Evolutionary conservation across 2,329 filamentous ascomycete genomes (phyloP).

Genomic region (Arthrinium puccinioides): DNA sequence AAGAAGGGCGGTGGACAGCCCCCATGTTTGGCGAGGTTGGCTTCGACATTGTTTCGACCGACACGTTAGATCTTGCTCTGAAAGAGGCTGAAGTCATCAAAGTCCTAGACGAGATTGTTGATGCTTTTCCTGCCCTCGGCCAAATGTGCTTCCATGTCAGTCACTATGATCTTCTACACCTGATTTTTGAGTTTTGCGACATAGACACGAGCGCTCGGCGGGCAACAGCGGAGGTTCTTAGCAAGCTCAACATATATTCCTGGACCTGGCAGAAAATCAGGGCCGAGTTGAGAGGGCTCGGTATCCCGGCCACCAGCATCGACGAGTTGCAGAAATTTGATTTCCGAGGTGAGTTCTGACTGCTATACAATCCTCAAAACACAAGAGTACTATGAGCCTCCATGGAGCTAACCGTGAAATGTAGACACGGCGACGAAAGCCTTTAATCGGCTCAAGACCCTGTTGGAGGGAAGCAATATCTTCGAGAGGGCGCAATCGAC

Average conservation of each 20-base stretch:
- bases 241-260: conserved; percentile 76
- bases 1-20: conserved; percentile 74
- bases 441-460: conserved; percentile 48
- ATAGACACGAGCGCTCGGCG: conserved; percentile 63
- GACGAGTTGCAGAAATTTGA: conserved; percentile 89
- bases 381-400: background rate
- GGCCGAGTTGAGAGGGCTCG: conserved; percentile 70
- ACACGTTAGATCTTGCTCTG: conserved; percentile 72
- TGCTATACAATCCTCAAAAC: too few species aligned
- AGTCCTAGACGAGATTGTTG: conserved; percentile 84
- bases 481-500: conserved; percentile 69
- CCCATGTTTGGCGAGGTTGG: conserved; percentile 81
- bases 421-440: conserved; percentile 50
- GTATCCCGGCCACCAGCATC: conserved; percentile 80
- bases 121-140: conserved; percentile 68
- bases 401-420: conserved; percentile 6
- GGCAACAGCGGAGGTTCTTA: conserved; percentile 73
- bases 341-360: conserved; percentile 69
- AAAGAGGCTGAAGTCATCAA: conserved; percentile 94
- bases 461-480: conserved; percentile 57
- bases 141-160: conserved; percentile 86
- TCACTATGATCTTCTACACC: conserved; percentile 76
- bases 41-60: conserved; percentile 87
- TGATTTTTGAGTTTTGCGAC: conserved; percentile 86
- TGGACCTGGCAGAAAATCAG: conserved; percentile 79